Evolutionary conservation across 768 basidiomycete species (phyloP), one percentile per base, ranked within the genome.

Genomic region (Pholiota molesta): DNA sequence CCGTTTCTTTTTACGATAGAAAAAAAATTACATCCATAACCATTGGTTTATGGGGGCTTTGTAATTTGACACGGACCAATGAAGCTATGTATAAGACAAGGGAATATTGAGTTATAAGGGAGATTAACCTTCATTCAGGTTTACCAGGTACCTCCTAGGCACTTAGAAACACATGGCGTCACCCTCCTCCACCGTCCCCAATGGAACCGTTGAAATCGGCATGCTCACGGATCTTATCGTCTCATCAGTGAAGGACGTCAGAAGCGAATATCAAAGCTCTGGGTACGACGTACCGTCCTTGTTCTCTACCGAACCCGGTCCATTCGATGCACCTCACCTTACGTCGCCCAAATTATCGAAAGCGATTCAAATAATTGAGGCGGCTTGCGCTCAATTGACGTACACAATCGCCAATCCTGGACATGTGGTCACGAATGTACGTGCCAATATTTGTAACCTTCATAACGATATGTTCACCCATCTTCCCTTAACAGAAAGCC

Each of bases 201-300:
- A 49, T 26, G 47, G 47, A 8, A 49, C 23, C 26, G 23, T 49
- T 26, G 47, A 49, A 23, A 49, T 49, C 6, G 23, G 14, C 7
- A 49, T 49, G 33, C 65, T 66, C 28, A 52, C 61, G 16, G 29
- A 56, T 14, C 49, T 66, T 10, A 66, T 66, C 21, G 26, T 51
- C 9, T 57, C 57, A 16, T 56, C 65, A 0, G 62, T 61, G 7
- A 52, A 52, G 28, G 57, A 61, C 35, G 57, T 66, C 19, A 57
- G 59, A 14, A 44, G 37, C 14, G 65, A 63, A n/a, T 61, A 75
- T 42, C 69, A 73, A 47, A 67, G 66, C 42, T 65, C 62, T 0
- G 73, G 72, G 1, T 65, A 58, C 9, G 62, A 62, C 5, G 64
- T 74, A 2, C 80, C 79, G 3, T 66, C 74, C 45, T 68, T 82